Evolutionary conservation across 768 basidiomycete genomes (phyloP).

Genomic region (Tephrocybe sp.): DNA sequence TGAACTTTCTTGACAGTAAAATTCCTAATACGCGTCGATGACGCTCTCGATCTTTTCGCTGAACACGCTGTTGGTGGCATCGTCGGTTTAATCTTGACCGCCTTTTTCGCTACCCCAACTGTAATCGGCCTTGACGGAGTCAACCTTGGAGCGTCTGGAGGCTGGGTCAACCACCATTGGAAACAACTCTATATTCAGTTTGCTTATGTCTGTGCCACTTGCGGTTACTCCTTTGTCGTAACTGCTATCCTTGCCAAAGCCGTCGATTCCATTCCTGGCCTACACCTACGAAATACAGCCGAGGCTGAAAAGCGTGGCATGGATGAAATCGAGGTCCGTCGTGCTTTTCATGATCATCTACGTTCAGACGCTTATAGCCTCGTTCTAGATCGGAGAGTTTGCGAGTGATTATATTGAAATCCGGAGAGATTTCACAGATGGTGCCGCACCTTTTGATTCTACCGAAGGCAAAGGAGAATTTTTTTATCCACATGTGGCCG

Average conservation of each 20-base stretch:
- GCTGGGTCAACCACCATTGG: slow-evolving; percentile 77
- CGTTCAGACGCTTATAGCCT: not conserved
- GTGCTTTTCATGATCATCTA: not conserved
- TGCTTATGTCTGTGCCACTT: slow-evolving; percentile 58
- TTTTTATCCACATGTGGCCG: slow-evolving; percentile 26
- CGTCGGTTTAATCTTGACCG: slow-evolving; percentile 71
- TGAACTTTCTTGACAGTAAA: slow-evolving; percentile 48
- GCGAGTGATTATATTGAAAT: slow-evolving; percentile 71
- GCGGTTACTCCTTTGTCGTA: slow-evolving; percentile 59
- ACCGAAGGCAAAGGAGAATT: slow-evolving; percentile 23
- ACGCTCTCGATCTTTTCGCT: slow-evolving; percentile 90
- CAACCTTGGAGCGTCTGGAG: slow-evolving; percentile 51
- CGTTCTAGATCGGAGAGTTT: slow-evolving; percentile 63
- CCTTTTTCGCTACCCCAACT: slow-evolving; percentile 66
- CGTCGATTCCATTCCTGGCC: slow-evolving; percentile 57
- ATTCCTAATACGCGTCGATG: slow-evolving; percentile 71
- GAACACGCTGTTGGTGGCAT: slow-evolving; percentile 88
- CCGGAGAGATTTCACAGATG: slow-evolving; percentile 61
- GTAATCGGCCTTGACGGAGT: slow-evolving; percentile 73
- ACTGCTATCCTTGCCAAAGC: slow-evolving; percentile 61
- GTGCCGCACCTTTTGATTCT: slow-evolving; percentile 42
- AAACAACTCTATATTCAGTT: slow-evolving; percentile 82
- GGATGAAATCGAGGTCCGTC: slow-evolving; percentile 69
- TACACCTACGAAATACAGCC: slow-evolving; percentile 51
- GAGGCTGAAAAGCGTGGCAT: slow-evolving; percentile 64